A percentile compares a stretch with the other conserved stretches of the same genome.
Conservation (phyloP, 208 protist genomes). For the Perkinsela sp. region DNA sequence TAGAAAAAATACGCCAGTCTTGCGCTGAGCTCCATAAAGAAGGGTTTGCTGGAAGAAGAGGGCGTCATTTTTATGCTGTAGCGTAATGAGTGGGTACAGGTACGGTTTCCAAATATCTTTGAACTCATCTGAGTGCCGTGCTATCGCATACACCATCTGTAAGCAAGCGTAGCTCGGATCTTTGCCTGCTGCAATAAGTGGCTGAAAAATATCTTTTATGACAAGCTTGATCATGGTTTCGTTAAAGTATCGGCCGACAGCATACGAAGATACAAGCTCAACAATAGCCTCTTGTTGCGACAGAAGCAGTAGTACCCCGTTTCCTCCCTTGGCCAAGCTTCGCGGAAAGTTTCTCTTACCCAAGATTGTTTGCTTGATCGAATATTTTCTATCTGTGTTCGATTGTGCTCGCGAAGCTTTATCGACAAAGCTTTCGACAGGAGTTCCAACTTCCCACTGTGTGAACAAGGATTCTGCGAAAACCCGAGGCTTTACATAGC, state of each 20-base stretch:
- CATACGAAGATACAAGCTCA: constrained; percentile 27
- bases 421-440: constrained; percentile 1
- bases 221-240: constrained; percentile 22
- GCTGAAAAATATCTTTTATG: constrained; percentile 37
- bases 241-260: constrained; percentile 47
- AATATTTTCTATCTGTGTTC: too few species aligned
- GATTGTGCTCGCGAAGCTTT: not conserved
- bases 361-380: not conserved
- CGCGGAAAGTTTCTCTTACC: not conserved
- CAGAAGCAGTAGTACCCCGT: constrained; percentile 40
- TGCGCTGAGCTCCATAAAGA: constrained; percentile 17
- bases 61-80: constrained; percentile 29
- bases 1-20: constrained; percentile 24
- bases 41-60: constrained; percentile 22
- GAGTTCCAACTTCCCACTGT: constrained; percentile 41
- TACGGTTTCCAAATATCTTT: constrained; percentile 15
- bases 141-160: constrained; percentile 54
- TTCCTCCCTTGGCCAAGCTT: constrained; percentile 9
- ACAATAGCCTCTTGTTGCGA: constrained; percentile 40
- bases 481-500: constrained; percentile 31
- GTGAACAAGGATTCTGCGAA: constrained; percentile 57
- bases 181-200: constrained; percentile 31
- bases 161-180: constrained; percentile 29
- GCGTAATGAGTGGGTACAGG: constrained; percentile 12
- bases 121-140: constrained; percentile 45